phyloP scores from a whole-genome alignment of 331 rosid genomes.

The Cydonia oblonga region DNA sequence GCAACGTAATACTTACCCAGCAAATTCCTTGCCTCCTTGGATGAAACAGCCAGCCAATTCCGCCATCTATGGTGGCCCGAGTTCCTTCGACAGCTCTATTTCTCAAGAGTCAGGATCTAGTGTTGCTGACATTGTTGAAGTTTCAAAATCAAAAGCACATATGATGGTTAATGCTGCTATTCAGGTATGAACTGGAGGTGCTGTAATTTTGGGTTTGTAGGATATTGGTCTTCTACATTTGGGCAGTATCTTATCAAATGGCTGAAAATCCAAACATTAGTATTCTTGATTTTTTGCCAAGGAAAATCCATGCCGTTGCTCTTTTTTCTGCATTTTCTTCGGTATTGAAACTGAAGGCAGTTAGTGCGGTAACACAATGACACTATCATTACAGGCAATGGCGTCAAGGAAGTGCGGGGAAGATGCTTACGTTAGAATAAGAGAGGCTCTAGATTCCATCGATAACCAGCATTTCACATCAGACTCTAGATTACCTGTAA shows the following conservation, averaged over 20 bases:
- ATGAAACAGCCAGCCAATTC: constrained; percentile 30
- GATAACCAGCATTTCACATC: constrained; percentile 28
- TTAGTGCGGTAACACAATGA: neutral
- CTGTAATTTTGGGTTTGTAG: neutral
- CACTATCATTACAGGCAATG: constrained; percentile 41
- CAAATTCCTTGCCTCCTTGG: constrained; percentile 30
- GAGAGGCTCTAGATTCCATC: constrained; percentile 43
- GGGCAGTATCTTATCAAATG: neutral
- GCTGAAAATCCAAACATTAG: neutral
- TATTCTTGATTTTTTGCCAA: neutral
- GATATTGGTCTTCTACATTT: neutral
- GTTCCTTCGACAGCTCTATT: constrained; percentile 25
- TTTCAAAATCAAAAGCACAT: constrained; percentile 47
- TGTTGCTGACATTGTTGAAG: constrained; percentile 46
- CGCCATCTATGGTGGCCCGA: constrained; percentile 22
- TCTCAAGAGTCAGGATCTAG: constrained; percentile 40
- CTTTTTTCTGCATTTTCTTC: neutral
- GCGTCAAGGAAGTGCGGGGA: constrained; percentile 56
- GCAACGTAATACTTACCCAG: constrained; percentile 46
- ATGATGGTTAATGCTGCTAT: constrained; percentile 62
- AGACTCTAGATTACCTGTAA: constrained; percentile 25
- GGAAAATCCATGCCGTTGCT: neutral
- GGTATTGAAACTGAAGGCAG: neutral
- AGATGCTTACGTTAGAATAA: constrained; percentile 42
- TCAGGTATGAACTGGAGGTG: constrained; percentile 34